Conservation (phyloP, 2,329 filamentous ascomycete species). For the Fusarium coicis region DNA sequence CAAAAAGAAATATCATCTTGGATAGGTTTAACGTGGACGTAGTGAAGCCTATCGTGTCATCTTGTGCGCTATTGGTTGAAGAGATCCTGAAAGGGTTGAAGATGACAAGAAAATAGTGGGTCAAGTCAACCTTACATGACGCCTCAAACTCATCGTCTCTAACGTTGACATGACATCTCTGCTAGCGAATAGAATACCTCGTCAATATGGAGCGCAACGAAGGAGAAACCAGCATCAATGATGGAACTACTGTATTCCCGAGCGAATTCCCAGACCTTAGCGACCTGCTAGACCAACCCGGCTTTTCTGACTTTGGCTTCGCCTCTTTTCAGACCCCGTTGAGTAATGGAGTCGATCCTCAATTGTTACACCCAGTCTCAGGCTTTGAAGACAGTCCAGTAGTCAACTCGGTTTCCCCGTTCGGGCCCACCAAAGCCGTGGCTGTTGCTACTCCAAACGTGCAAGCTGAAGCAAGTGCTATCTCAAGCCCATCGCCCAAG, state of each 20-base stretch:
- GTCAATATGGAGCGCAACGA: background rate
- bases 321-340: background rate
- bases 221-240: rapidly evolving
- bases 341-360: background rate
- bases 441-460: too few species aligned
- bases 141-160: background rate
- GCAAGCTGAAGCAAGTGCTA: background rate
- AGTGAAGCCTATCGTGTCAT: rapidly evolving
- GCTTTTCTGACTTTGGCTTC: background rate
- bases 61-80: background rate
- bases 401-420: rapidly evolving
- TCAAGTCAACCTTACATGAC: background rate
- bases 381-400: background rate
- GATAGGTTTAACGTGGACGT: rapidly evolving
- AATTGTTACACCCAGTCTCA: background rate
- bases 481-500: background rate
- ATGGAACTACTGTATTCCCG: rapidly evolving
- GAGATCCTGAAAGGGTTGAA: background rate
- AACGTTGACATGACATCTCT: background rate
- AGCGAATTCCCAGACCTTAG: rapidly evolving
- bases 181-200: rapidly evolving
- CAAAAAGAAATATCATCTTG: background rate
- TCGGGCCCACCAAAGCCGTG: too few species aligned
- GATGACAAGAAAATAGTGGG: constrained; percentile 26
- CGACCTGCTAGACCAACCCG: rapidly evolving